Percentiles rank a stretch among this genome's conserved stretches.
phyloP scores from a whole-genome alignment of 1,284 basidiomycete species.

The Cryptococcus sp. region DNA sequence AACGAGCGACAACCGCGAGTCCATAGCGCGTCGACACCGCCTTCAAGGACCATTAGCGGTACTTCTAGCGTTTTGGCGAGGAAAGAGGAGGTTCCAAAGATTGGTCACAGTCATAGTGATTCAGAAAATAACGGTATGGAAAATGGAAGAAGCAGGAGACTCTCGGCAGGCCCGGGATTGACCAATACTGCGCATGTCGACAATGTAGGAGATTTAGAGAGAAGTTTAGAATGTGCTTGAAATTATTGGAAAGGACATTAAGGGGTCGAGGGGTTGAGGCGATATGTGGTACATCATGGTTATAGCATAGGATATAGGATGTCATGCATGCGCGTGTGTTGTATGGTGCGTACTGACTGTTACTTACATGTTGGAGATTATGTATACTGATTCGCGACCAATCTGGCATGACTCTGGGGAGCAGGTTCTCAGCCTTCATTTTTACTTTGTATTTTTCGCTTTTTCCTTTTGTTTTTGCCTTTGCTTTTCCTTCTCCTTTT shows the following conservation, averaged over 20 bases:
- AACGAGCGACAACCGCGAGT: background rate
- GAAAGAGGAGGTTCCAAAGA: slow-evolving; percentile 17
- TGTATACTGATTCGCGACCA: too few species aligned
- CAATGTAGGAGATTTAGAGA: background rate
- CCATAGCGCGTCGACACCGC: background rate
- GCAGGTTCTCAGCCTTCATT: too few species aligned
- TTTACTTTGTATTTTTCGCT: background rate
- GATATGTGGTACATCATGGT: too few species aligned
- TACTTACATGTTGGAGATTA: too few species aligned
- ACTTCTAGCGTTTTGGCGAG: background rate
- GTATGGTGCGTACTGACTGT: too few species aligned
- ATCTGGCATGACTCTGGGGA: too few species aligned
- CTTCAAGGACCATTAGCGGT: background rate
- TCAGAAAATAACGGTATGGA: background rate
- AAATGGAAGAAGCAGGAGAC: slow-evolving; percentile 18
- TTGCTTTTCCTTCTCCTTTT: background rate
- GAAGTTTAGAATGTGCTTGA: background rate
- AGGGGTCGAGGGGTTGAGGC: too few species aligned
- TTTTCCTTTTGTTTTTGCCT: background rate
- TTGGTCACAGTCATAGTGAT: slow-evolving; percentile 19
- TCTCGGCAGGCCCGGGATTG: slow-evolving; percentile 28
- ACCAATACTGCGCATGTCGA: background rate
- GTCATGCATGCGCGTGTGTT: too few species aligned
- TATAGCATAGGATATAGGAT: too few species aligned
- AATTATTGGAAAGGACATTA: background rate